Conservation (phyloP, 2,329 filamentous ascomycete species). For the Akanthomyces uredinophilus region DNA sequence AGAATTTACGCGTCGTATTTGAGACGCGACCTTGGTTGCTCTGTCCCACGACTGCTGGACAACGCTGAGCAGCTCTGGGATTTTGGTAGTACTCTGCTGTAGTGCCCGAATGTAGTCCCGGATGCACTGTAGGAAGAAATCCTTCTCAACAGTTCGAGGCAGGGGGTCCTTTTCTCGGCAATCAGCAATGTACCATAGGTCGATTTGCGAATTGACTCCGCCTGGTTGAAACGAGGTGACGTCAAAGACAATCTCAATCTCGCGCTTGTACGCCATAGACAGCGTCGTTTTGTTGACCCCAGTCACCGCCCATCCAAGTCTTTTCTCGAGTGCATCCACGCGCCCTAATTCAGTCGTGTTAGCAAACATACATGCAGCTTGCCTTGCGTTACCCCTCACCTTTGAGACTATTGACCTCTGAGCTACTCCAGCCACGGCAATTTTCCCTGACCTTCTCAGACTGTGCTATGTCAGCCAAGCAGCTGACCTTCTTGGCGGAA, state of each 20-base stretch:
- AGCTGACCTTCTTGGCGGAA: constrained; percentile 62
- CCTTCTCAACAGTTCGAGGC: constrained; percentile 59
- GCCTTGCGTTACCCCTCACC: constrained; percentile 39
- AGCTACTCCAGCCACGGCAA: constrained; percentile 81
- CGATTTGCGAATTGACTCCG: constrained; percentile 51
- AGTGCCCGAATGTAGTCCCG: constrained; percentile 61
- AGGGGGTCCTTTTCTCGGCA: constrained; percentile 47
- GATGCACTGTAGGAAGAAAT: constrained; percentile 71
- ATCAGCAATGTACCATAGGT: constrained; percentile 64
- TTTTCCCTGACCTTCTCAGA: constrained; percentile 82
- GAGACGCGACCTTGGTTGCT: constrained; percentile 52
- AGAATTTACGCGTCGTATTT: constrained; percentile 57
- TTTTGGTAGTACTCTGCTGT: constrained; percentile 50
- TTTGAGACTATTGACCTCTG: constrained; percentile 75
- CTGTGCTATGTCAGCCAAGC: constrained; percentile 68
- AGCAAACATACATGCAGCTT: constrained; percentile 23
- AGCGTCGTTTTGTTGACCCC: constrained; percentile 53
- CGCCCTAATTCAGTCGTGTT: constrained; percentile 47
- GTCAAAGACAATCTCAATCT: constrained; percentile 71
- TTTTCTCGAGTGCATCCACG: constrained; percentile 59
- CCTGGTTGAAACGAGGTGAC: constrained; percentile 52
- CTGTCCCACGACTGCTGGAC: constrained; percentile 63
- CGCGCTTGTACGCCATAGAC: constrained; percentile 68
- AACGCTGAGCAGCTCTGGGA: constrained; percentile 52
- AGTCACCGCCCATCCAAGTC: constrained; percentile 67